Evolutionary conservation across 2,329 filamentous ascomycete species (phyloP), one percentile per base, ranked within the genome.

Genomic region (Botrytis sinoallii): DNA sequence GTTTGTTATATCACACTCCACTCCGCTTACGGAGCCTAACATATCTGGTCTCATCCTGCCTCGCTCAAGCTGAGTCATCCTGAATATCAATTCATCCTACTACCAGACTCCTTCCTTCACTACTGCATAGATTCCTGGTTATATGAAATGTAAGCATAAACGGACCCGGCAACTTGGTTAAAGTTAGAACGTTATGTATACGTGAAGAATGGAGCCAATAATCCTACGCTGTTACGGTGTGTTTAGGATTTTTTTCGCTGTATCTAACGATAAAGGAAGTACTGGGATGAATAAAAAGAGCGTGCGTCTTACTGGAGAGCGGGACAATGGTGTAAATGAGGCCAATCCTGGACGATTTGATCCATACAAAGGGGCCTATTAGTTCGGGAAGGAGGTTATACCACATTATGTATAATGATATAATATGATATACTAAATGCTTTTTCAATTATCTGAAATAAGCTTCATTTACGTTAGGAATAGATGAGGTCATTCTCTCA

Each of bases 111-210:
- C 65, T 55, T 40, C 16, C 35, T 8, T 55, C 22, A 55, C 46
- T 55, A 8, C 35, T 55, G 35, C 25, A 42, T 40, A 40, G 18
- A n/a, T 69, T 48, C 48, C 66, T 69, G 20, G 18, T 42, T 42
- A 44, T 9, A 52, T 35, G 65, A 9, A 42, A n/a, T 57, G 48
- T 59, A 57, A 69, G 52, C n/a, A 57, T 57, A 69, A 35, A 61
- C n/a, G 8, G 48, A 44, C 70, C 70, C 48, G 61, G 22, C 46
- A 59, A 42, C 40, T 66, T 72, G 70, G 70, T 72, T 67, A 20
- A 66, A 44, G 63, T n/a, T 65, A 61, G 18, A 57, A 42, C 48
- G 35, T 32, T 55, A 38, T 60, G 10, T 59, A 40, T 42, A 57
- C 38, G 25, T 65, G 61, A 52, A 16, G 32, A 38, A 46, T 72